Evolutionary conservation across 331 rosid species (phyloP).

Genomic region (Ulmus americana): DNA sequence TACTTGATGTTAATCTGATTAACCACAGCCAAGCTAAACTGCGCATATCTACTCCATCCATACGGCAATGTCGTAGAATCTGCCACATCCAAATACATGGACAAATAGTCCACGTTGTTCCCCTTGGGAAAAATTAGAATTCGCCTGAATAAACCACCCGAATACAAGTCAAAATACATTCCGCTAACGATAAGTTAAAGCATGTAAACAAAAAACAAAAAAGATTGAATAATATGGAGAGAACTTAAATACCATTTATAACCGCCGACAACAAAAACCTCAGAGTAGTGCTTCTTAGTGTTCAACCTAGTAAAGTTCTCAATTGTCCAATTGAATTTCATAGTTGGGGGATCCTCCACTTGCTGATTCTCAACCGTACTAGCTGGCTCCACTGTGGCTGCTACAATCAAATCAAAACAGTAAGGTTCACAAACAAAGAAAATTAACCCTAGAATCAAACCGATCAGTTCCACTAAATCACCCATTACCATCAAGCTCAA

Average conservation of each 20-base stretch:
- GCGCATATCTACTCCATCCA: slow-evolving; percentile 82
- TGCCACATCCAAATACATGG: slow-evolving; percentile 78
- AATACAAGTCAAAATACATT: slow-evolving; percentile 22
- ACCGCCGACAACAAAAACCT: slow-evolving; percentile 51
- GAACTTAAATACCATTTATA: slow-evolving; percentile 52
- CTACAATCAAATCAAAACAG: slow-evolving; percentile 15
- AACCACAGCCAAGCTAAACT: slow-evolving; percentile 68
- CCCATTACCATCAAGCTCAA: not conserved
- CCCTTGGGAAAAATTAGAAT: slow-evolving; percentile 72
- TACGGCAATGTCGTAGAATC: slow-evolving; percentile 50
- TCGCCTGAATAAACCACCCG: slow-evolving; percentile 49
- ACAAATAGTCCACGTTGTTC: slow-evolving; percentile 65
- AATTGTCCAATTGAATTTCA: slow-evolving; percentile 68
- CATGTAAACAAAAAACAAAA: not conserved
- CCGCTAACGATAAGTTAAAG: not conserved
- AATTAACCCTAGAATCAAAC: slow-evolving; percentile 11
- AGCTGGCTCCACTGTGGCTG: slow-evolving; percentile 43
- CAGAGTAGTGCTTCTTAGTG: slow-evolving; percentile 56
- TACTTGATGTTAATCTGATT: slow-evolving; percentile 56
- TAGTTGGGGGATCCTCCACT: slow-evolving; percentile 29
- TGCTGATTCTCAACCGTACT: slow-evolving; percentile 43
- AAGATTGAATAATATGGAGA: slow-evolving; percentile 1
- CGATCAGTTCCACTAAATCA: slow-evolving; percentile 4
- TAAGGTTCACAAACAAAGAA: slow-evolving; percentile 4
- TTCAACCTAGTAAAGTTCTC: slow-evolving; percentile 56